These are phyloP conservation scores for Fusarium poae DNA, from an alignment of 2,329 filamentous ascomycete species.

Conservation along the genomic window DNA sequence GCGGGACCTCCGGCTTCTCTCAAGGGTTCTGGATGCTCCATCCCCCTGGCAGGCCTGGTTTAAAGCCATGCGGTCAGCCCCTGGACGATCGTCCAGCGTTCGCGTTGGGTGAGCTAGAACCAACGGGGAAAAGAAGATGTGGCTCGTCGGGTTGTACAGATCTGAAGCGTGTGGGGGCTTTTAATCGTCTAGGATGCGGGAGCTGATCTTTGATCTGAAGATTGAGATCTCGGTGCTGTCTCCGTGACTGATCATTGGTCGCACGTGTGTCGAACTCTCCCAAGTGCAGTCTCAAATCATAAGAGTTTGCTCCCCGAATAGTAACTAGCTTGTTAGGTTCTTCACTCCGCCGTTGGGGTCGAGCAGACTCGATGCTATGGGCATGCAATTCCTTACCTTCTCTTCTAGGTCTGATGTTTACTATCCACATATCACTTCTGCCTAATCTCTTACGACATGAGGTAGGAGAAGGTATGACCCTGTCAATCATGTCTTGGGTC, in stretches of 20 bases:
- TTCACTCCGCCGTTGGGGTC: neutral
- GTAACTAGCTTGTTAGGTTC: no score
- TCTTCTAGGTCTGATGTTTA: neutral
- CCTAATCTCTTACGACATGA: neutral
- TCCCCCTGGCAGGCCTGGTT: constrained; percentile 14
- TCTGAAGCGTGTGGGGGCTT: constrained; percentile 26
- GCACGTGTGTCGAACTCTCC: neutral
- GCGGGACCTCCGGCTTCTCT: constrained; percentile 18
- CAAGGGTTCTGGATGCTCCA: constrained; percentile 13
- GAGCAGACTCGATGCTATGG: neutral
- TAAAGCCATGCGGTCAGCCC: constrained; percentile 15
- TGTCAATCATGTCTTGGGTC: neutral
- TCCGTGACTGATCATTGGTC: constrained; percentile 14
- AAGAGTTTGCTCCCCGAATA: neutral
- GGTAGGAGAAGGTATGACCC: neutral
- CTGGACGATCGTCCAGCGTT: constrained; percentile 3
- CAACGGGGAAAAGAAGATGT: constrained; percentile 4
- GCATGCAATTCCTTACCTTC: neutral
- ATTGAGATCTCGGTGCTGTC: neutral
- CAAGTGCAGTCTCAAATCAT: neutral
- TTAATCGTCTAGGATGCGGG: constrained; percentile 4
- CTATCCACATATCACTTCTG: neutral
- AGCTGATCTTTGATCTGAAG: constrained; percentile 8
- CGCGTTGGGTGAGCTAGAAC: constrained; percentile 1
- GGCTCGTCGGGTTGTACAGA: constrained; percentile 26